Evolutionary conservation across 805 yeast species (phyloP).

Genomic region (Lachancea sp.): DNA sequence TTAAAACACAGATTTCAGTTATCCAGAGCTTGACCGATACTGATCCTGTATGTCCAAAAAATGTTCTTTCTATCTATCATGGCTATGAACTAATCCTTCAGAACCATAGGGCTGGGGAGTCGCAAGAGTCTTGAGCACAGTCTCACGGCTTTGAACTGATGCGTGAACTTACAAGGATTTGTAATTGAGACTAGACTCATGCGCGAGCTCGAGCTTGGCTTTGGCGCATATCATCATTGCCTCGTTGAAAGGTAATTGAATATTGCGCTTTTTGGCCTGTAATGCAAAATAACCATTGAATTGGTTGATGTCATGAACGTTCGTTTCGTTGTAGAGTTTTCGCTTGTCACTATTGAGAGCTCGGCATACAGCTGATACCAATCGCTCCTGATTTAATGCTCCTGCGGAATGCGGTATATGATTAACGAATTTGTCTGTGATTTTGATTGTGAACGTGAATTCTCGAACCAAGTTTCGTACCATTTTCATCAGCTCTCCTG

Average conservation of each 20-base stretch:
- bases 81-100: slow-evolving; percentile 19
- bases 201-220: slow-evolving; percentile 22
- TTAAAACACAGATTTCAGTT: not conserved
- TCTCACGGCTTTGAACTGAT: too few species aligned
- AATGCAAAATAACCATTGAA: slow-evolving; percentile 61
- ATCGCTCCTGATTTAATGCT: slow-evolving; percentile 29
- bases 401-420: slow-evolving; percentile 21
- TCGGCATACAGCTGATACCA: slow-evolving; percentile 31
- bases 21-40: not conserved
- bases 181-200: slow-evolving; percentile 18
- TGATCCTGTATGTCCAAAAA: slow-evolving; percentile 10
- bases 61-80: slow-evolving; percentile 15
- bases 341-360: slow-evolving; percentile 37
- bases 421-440: slow-evolving; percentile 15
- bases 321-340: slow-evolving; percentile 23
- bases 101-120: slow-evolving; percentile 9
- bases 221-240: slow-evolving; percentile 43
- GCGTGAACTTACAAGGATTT: slow-evolving; percentile 14
- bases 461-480: slow-evolving; percentile 18
- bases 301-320: slow-evolving; percentile 48
- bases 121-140: not conserved
- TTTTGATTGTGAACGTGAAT: slow-evolving; percentile 17
- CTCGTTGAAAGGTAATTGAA: slow-evolving; percentile 43
- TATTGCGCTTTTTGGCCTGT: slow-evolving; percentile 39
- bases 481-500: slow-evolving; percentile 7